Conservation (phyloP, 2,329 filamentous ascomycete genomes). For the Fusarium newnesense region DNA sequence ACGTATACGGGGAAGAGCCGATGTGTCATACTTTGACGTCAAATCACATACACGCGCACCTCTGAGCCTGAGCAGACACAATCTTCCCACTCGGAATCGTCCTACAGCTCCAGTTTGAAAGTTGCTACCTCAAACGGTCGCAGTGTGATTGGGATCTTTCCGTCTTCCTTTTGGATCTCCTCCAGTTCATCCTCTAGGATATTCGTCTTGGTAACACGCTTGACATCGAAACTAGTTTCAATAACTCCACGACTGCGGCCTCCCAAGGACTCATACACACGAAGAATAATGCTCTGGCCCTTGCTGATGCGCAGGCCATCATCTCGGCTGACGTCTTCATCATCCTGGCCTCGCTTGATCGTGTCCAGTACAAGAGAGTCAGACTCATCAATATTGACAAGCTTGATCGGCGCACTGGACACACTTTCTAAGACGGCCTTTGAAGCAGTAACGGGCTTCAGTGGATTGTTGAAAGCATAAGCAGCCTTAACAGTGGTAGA, state of each 20-base stretch:
- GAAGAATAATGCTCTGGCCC: slow-evolving; percentile 82
- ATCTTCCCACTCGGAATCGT: slow-evolving; percentile 38
- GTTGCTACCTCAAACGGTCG: slow-evolving; percentile 89
- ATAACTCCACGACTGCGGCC: slow-evolving; percentile 80
- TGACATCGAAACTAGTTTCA: slow-evolving; percentile 74
- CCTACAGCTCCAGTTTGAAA: slow-evolving; percentile 70
- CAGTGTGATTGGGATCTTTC: slow-evolving; percentile 71
- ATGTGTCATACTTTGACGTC: not conserved
- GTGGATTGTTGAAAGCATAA: slow-evolving; percentile 89
- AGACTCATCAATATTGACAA: slow-evolving; percentile 66
- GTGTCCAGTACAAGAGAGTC: slow-evolving; percentile 83
- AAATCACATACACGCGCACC: slow-evolving; percentile 30
- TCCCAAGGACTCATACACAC: slow-evolving; percentile 89
- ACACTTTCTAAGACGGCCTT: slow-evolving; percentile 43
- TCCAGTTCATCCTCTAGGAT: slow-evolving; percentile 87
- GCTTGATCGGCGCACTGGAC: slow-evolving; percentile 64
- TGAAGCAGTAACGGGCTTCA: slow-evolving; percentile 55
- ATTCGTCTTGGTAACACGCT: slow-evolving; percentile 84
- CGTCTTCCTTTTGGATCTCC: slow-evolving; percentile 62
- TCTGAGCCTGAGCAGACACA: slow-evolving; percentile 40
- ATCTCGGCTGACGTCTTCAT: slow-evolving; percentile 74
- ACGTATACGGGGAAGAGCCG: not conserved
- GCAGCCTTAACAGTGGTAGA: slow-evolving; percentile 82
- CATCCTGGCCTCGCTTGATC: slow-evolving; percentile 92
- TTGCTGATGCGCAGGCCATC: slow-evolving; percentile 71